phyloP scores from a whole-genome alignment of 1,284 basidiomycete genomes.

The Pseudozyma tsukubaensis region DNA sequence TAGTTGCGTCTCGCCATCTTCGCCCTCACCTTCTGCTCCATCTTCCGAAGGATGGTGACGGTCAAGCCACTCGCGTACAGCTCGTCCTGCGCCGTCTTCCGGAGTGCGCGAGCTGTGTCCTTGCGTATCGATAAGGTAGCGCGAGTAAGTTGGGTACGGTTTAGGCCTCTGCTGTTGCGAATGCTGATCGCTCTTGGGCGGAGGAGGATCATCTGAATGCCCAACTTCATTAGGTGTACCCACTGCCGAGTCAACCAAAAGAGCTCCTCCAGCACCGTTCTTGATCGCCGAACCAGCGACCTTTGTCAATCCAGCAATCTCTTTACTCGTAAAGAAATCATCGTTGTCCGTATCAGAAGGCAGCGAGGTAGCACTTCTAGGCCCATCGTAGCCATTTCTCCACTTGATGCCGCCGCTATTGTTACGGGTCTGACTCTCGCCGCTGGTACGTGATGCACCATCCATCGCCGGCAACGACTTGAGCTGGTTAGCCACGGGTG shows the following conservation, averaged over 20 bases:
- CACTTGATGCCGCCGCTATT: neutral
- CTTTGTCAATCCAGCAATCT: slow-evolving; percentile 25
- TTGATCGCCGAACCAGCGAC: slow-evolving; percentile 20
- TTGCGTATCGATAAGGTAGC: slow-evolving; percentile 27
- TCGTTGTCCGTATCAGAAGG: slow-evolving; percentile 45
- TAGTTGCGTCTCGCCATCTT: slow-evolving; percentile 16
- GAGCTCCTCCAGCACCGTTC: neutral
- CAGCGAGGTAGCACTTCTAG: slow-evolving; percentile 24
- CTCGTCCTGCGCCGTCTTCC: slow-evolving; percentile 12
- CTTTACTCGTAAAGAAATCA: slow-evolving; percentile 44
- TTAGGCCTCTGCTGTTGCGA: slow-evolving; percentile 21
- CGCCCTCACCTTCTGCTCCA: neutral
- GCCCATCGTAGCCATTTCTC: slow-evolving; percentile 1
- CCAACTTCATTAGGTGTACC: slow-evolving; percentile 37
- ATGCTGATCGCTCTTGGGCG: slow-evolving; percentile 7
- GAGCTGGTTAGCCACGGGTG: slow-evolving; percentile 4
- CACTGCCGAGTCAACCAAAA: slow-evolving; percentile 21
- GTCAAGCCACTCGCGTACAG: slow-evolving; percentile 39
- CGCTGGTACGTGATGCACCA: slow-evolving; percentile 27
- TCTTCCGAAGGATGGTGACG: slow-evolving; percentile 4
- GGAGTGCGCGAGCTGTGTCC: slow-evolving; percentile 4
- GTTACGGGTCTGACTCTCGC: slow-evolving; percentile 18
- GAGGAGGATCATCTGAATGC: slow-evolving; percentile 16
- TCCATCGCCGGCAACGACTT: slow-evolving; percentile 23
- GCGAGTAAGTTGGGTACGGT: slow-evolving; percentile 42